These are phyloP conservation scores for Calonectria honghensis DNA, from an alignment of 2,329 filamentous ascomycete genomes.

Conservation along the genomic window DNA sequence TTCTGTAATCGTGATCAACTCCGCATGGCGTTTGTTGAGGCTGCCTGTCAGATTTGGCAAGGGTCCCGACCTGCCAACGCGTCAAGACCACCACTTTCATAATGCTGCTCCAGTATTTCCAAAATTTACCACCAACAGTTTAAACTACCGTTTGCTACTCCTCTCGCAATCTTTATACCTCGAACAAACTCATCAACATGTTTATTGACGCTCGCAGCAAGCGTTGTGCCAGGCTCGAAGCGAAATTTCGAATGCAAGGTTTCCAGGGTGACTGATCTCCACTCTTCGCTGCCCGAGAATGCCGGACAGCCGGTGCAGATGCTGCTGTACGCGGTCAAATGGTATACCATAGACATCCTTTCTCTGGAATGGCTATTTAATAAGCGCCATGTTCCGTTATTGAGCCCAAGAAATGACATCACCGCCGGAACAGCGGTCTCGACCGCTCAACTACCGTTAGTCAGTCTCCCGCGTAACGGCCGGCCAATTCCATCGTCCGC, in stretches of 20 bases:
- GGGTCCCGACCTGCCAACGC: neutral
- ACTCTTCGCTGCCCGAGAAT: conserved; percentile 2
- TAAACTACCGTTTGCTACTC: neutral
- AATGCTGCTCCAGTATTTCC: neutral
- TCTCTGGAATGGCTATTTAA: conserved; percentile 4
- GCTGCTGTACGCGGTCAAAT: neutral
- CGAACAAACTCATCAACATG: neutral
- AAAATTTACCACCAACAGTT: neutral
- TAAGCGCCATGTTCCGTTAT: neutral
- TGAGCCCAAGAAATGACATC: conserved; percentile 1
- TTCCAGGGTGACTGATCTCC: neutral
- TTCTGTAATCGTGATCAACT: neutral
- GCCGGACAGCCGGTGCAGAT: conserved; percentile 8
- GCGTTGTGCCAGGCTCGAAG: conserved; percentile 14
- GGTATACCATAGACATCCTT: neutral
- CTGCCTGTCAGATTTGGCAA: neutral
- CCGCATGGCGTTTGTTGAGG: neutral
- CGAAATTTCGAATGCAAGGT: conserved; percentile 13
- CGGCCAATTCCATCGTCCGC: neutral
- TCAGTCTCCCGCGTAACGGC: neutral
- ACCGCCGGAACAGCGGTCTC: neutral
- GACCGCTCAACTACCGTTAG: neutral
- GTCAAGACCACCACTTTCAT: neutral
- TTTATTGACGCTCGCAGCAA: conserved; percentile 10
- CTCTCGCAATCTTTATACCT: neutral